phyloP scores from a whole-genome alignment of 495 filamentous ascomycete genomes.

The Hypoxylon lenormandii region DNA sequence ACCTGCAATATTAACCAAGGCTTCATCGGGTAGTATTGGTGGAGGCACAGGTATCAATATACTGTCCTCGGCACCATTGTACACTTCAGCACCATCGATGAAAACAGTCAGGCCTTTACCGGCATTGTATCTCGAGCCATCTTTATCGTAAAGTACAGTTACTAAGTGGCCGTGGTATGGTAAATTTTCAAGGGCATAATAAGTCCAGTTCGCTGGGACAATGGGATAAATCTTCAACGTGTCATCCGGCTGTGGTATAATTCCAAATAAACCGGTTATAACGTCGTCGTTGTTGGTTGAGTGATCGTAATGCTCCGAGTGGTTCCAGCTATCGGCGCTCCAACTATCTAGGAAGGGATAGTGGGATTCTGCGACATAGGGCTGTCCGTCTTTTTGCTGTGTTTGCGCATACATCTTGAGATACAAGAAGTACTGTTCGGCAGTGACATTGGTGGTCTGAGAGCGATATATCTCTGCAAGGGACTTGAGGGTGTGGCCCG shows the following conservation, averaged over 20 bases:
- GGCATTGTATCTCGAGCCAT: constrained; percentile 54
- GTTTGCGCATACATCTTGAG: constrained; percentile 57
- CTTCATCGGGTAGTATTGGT: constrained; percentile 25
- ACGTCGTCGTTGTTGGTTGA: constrained; percentile 63
- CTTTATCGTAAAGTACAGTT: constrained; percentile 56
- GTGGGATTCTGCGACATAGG: constrained; percentile 62
- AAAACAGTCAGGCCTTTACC: constrained; percentile 54
- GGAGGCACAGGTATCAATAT: constrained; percentile 38
- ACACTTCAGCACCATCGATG: constrained; percentile 51
- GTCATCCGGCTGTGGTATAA: constrained; percentile 54
- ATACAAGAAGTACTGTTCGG: constrained; percentile 54
- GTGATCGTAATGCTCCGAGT: constrained; percentile 62
- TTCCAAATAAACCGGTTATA: constrained; percentile 60
- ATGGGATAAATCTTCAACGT: constrained; percentile 57
- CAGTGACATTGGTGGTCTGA: constrained; percentile 47
- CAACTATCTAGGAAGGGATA: constrained; percentile 57
- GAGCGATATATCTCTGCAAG: constrained; percentile 54
- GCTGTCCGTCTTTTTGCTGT: constrained; percentile 58
- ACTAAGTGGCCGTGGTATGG: constrained; percentile 60
- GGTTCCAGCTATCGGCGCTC: constrained; percentile 56
- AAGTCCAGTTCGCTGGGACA: constrained; percentile 57
- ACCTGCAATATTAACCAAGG: constrained; percentile 57
- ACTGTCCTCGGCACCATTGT: constrained; percentile 37
- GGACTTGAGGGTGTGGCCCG: constrained; percentile 53
- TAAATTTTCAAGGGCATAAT: constrained; percentile 61